phyloP scores from a whole-genome alignment of 2,329 filamentous ascomycete species.

The Paramyrothecium roridum region DNA sequence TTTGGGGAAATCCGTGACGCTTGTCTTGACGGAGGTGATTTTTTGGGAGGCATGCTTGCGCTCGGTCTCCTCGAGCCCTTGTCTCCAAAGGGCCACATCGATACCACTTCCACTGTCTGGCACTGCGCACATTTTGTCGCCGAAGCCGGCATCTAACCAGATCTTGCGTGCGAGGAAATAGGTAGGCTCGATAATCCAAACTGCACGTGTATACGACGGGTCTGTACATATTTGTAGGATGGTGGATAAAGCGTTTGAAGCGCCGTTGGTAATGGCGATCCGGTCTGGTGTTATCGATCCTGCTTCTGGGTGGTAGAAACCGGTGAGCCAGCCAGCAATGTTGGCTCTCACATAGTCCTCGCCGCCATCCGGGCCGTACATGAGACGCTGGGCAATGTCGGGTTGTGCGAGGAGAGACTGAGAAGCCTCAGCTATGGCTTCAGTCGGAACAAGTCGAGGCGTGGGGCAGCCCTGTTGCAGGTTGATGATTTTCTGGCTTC shows the following conservation, averaged over 20 bases:
- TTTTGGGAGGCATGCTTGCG: background rate
- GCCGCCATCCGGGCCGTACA: no score
- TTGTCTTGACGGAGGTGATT: background rate
- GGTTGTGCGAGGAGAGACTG: no score
- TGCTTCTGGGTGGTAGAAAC: slow-evolving; percentile 39
- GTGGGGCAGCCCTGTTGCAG: no score
- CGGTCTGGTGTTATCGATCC: background rate
- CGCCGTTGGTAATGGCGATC: slow-evolving; percentile 62
- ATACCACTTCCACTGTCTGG: slow-evolving; percentile 47
- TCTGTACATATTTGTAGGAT: slow-evolving; percentile 65
- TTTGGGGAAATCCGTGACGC: slow-evolving; percentile 44
- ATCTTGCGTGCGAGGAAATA: slow-evolving; percentile 65
- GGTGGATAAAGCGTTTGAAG: slow-evolving; percentile 62
- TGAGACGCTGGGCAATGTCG: no score
- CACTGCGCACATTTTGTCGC: slow-evolving; percentile 52
- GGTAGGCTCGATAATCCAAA: slow-evolving; percentile 65
- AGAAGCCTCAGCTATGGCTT: no score
- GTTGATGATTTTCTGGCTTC: no score
- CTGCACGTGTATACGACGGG: slow-evolving; percentile 55
- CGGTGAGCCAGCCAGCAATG: slow-evolving; percentile 58
- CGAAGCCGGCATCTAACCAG: slow-evolving; percentile 63
- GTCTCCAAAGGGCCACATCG: slow-evolving; percentile 1
- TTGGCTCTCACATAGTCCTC: slow-evolving; percentile 35
- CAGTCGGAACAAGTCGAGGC: no score
- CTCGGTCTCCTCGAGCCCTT: background rate